A percentile compares a stretch with the other conserved stretches of the same genome.
These are phyloP conservation scores for Mesostigma viride DNA, from an alignment of 139 green algal genomes.

Conservation along the genomic window DNA sequence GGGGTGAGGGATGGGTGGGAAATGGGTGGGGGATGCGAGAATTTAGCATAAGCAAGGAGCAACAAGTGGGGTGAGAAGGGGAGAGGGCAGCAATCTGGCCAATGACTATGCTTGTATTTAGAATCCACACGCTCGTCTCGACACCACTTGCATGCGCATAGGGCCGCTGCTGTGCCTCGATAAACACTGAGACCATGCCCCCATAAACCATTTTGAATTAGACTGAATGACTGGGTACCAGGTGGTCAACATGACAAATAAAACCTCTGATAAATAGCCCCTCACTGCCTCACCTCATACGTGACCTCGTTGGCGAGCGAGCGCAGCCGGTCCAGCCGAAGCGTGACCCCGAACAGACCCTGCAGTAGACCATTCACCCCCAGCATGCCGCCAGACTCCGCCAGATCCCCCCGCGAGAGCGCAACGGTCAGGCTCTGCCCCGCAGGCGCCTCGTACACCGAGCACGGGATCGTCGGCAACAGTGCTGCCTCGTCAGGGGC, in stretches of 20 bases:
- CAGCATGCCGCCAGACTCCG: too few species aligned
- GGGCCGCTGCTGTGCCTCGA: background rate
- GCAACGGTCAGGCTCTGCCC: too few species aligned
- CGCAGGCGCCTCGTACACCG: background rate
- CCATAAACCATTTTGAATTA: background rate
- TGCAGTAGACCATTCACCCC: background rate
- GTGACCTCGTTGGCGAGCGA: constrained; percentile 14
- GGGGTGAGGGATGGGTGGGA: background rate
- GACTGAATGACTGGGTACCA: background rate
- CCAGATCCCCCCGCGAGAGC: too few species aligned
- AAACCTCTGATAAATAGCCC: background rate
- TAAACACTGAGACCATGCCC: background rate
- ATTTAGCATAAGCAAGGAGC: background rate
- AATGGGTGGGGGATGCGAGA: background rate
- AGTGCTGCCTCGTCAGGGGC: background rate
- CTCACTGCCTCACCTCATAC: constrained; percentile 17
- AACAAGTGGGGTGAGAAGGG: background rate
- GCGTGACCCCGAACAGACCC: constrained; percentile 9
- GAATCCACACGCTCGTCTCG: background rate
- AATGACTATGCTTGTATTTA: background rate
- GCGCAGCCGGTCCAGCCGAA: constrained; percentile 15
- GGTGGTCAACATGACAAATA: too few species aligned
- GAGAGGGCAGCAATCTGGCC: background rate
- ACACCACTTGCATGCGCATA: background rate
- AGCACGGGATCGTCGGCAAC: background rate